Base-by-base conservation (phyloP, 2,329 filamentous ascomycete genomes). In the Arthrobotrys entomopaga region DNA sequence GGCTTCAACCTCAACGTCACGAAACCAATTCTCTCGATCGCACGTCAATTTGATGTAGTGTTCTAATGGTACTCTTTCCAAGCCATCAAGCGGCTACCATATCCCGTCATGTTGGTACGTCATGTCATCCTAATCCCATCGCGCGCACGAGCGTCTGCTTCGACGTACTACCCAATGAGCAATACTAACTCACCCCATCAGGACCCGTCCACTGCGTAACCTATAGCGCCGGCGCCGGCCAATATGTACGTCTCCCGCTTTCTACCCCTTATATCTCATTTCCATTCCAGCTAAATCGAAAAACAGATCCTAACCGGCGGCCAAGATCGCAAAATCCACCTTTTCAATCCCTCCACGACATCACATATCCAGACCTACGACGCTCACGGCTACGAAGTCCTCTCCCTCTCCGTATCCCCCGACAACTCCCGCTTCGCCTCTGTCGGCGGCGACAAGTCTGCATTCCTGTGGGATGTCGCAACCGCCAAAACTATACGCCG, bases 401-500 rank as follows among this genome's bases (percentile, higher is more conserved):
- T 97, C 73, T 91, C 91, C 77, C 85, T 99, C 43, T 85, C 87
- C 60, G 90, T 97, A 57, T 84, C 87, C 6, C 80, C 84, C 22
- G 90, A 92, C 83, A 99, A 99, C 82, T 87, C 92, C 77, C 88
- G 88, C 49, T 97, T 99, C 81, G 90, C 89, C 8, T 93, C 90
- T n/a, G 87, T 88, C 0, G 95, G 95, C 77, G 95, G 95, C 71
- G 95, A 99, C 83, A 91, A 94, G 78, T 86, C 87, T 75, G 92
- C 97, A 0, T 97, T 97, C 80, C 85, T 97, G 3, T 98, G 95
- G 95, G 95, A 99, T 82, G 95, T 98, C 0, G 85, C 90, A 53
- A 90, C 89, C 1, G 92, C 91, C 16, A 85, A 87, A 78, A 97
- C 94, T 2, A 83, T 91, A 24, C 87, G 91, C 20, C 86, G 95